A percentile compares a stretch with the other conserved stretches of the same genome.
phyloP scores from a whole-genome alignment of 306 rosid species.

The Prunus mira region DNA sequence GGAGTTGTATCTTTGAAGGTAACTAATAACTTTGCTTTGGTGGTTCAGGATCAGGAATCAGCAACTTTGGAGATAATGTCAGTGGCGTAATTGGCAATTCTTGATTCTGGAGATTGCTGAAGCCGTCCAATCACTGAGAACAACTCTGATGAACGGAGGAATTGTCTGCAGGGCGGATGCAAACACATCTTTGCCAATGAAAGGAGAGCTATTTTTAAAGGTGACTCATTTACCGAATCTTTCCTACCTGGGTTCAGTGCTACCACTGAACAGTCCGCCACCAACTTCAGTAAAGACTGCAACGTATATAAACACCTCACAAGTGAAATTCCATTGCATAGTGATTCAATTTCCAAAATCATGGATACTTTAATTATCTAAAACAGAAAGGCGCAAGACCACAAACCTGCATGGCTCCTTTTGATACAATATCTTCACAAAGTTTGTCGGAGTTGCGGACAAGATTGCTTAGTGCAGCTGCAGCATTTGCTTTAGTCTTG shows the following conservation, averaged over 20 bases:
- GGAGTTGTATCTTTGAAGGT: background rate
- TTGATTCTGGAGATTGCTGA: constrained; percentile 71
- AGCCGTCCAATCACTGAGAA: constrained; percentile 73
- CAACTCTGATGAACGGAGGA: constrained; percentile 73
- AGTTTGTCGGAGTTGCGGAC: constrained; percentile 85
- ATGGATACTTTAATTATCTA: background rate
- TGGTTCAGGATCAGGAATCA: constrained; percentile 37
- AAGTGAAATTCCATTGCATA: background rate
- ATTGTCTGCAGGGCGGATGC: constrained; percentile 68
- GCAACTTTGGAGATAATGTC: constrained; percentile 58
- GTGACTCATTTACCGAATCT: constrained; percentile 70
- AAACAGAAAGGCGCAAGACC: background rate
- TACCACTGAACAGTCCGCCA: constrained; percentile 60
- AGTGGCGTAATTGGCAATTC: constrained; percentile 65
- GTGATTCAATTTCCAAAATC: background rate
- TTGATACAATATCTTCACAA: constrained; percentile 74
- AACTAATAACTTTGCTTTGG: too few species aligned
- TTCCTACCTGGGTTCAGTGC: constrained; percentile 67
- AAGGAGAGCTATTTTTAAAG: constrained; percentile 83
- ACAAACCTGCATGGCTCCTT: constrained; percentile 91
- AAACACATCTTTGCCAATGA: constrained; percentile 93
- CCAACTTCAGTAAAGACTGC: constrained; percentile 84
- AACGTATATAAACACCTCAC: constrained; percentile 1
- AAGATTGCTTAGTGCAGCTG: constrained; percentile 95
- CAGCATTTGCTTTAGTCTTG: constrained; percentile 97